Conservation (phyloP, 2,329 filamentous ascomycete genomes). For the Diaporthe citriasiana region DNA sequence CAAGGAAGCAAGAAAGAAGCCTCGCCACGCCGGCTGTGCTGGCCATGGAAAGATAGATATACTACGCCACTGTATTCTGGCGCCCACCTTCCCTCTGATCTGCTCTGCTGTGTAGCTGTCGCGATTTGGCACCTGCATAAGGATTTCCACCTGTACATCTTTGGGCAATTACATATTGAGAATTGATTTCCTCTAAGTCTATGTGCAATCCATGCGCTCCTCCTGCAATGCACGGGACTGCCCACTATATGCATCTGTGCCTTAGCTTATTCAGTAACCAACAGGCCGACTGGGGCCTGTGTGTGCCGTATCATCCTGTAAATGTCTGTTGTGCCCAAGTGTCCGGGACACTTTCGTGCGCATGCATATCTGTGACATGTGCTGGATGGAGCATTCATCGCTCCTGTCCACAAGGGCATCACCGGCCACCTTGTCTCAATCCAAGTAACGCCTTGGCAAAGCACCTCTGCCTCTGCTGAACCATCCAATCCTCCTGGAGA, state of each 20-base stretch:
- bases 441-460: slow-evolving; percentile 25
- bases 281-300: background rate
- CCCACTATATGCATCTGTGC: slow-evolving; percentile 32
- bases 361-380: background rate
- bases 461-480: slow-evolving; percentile 3
- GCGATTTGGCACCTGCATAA: background rate
- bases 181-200: slow-evolving; percentile 41
- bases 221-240: slow-evolving; percentile 15
- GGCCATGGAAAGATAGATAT: background rate
- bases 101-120: background rate
- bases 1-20: background rate
- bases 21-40: slow-evolving; percentile 15
- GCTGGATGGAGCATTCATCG: background rate
- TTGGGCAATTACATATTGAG: background rate
- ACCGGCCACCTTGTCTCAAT: background rate
- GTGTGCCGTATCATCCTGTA: slow-evolving; percentile 5
- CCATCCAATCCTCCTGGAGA: background rate
- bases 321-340: slow-evolving; percentile 4
- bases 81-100: background rate
- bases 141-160: background rate
- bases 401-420: background rate
- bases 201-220: slow-evolving; percentile 36
- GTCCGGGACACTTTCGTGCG: background rate
- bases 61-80: background rate
- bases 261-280: slow-evolving; percentile 9